Conservation (phyloP, 805 yeast genomes). For the Cyberlindnera bimundalis region DNA sequence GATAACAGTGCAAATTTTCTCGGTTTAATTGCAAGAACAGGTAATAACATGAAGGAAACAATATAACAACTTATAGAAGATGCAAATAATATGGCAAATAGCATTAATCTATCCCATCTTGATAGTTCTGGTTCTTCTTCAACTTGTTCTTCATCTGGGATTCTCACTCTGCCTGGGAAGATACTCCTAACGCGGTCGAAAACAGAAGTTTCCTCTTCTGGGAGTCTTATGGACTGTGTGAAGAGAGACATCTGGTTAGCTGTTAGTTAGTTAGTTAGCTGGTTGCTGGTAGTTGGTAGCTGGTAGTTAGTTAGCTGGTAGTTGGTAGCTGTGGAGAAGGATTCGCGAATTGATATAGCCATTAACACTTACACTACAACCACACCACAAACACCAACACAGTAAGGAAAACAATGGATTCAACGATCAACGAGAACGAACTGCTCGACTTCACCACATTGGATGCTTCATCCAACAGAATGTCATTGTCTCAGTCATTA, state of each 20-base stretch:
- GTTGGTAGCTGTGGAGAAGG: too few species aligned
- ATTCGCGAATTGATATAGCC: too few species aligned
- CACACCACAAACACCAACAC: too few species aligned
- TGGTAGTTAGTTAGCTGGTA: too few species aligned
- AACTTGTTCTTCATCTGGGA: conserved; percentile 3
- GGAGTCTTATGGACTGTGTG: neutral
- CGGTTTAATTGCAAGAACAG: conserved; percentile 19
- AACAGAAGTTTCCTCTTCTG: conserved; percentile 6
- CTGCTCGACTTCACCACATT: conserved; percentile 21
- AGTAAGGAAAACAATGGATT: conserved; percentile 8
- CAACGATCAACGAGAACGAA: conserved; percentile 19
- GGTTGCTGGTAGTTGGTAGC: too few species aligned
- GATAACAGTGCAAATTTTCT: conserved; percentile 20
- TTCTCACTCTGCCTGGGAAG: neutral
- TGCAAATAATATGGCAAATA: conserved; percentile 22
- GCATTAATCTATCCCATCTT: conserved; percentile 19
- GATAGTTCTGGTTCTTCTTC: conserved; percentile 11
- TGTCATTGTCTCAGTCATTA: conserved; percentile 12
- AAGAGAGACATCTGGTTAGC: conserved; percentile 1
- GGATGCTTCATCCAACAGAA: conserved; percentile 15
- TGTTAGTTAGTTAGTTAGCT: too few species aligned
- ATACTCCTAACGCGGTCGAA: neutral
- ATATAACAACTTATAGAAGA: conserved; percentile 21
- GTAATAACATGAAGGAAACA: conserved; percentile 19
- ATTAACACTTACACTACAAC: too few species aligned